Evolutionary conservation across 352 stramenopile genomes (phyloP).

Genomic region (Phytophthora tubulina): DNA sequence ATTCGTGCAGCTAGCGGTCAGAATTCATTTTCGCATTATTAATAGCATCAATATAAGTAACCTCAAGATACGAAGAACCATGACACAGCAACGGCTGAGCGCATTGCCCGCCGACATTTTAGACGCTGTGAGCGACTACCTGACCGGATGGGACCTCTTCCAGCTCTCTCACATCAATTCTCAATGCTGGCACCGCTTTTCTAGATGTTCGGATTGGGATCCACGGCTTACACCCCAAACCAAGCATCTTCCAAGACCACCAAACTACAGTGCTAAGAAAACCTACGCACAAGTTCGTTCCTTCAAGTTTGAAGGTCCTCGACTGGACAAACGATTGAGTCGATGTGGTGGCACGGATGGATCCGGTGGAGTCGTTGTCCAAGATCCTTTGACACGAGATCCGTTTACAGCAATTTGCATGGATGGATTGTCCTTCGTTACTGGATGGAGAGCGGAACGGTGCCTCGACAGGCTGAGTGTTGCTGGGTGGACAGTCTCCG

Average conservation of each 20-base stretch:
- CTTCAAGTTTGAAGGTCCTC: constrained; percentile 18
- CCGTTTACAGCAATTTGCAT: constrained; percentile 1
- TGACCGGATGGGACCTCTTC: constrained; percentile 19
- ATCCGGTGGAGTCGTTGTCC: constrained; percentile 7
- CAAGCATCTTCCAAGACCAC: not conserved
- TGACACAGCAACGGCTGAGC: not conserved
- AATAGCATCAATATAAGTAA: not conserved
- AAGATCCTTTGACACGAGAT: constrained; percentile 5
- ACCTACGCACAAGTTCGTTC: constrained; percentile 13
- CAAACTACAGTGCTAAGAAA: not conserved
- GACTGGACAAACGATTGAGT: constrained; percentile 16
- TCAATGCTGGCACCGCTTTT: constrained; percentile 11
- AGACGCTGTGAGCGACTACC: constrained; percentile 16
- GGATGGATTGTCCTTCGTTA: constrained; percentile 10
- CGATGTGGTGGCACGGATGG: constrained; percentile 11
- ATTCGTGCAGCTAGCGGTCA: constrained; percentile 11
- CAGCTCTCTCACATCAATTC: constrained; percentile 16
- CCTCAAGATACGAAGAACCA: not conserved
- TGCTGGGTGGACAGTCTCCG: constrained; percentile 19
- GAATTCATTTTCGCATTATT: constrained; percentile 2
- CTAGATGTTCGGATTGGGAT: not conserved
- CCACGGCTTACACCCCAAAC: not conserved
- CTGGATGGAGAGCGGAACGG: constrained; percentile 22
- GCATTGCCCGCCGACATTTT: constrained; percentile 2
- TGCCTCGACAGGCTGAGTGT: constrained; percentile 15